These are phyloP conservation scores for Dictyostelium capitatum DNA, from an alignment of 78 protist genomes.

Conservation along the genomic window DNA sequence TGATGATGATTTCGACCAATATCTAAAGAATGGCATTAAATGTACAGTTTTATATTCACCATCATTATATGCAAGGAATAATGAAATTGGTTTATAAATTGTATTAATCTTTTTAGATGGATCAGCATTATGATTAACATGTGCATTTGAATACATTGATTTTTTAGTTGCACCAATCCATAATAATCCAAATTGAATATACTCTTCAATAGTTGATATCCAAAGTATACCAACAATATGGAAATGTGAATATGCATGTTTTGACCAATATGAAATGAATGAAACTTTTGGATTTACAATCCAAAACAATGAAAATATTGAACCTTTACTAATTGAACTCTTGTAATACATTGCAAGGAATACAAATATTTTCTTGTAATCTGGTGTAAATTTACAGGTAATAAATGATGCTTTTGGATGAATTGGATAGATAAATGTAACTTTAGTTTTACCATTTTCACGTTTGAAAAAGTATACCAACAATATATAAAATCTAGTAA, in stretches of 20 bases:
- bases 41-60: constrained; percentile 15
- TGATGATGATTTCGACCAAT: neutral
- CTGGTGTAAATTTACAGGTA: neutral
- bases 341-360: constrained; percentile 21
- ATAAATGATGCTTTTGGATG: constrained; percentile 50
- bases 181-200: constrained; percentile 39
- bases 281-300: constrained; percentile 46
- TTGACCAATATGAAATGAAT: constrained; percentile 47
- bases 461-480: neutral
- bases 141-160: neutral
- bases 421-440: constrained; percentile 3
- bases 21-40: constrained; percentile 56
- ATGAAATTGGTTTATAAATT: constrained; percentile 29
- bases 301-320: constrained; percentile 22
- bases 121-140: constrained; percentile 4
- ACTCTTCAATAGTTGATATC: constrained; percentile 33
- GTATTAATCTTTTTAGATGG: neutral
- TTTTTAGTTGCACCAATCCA: constrained; percentile 34
- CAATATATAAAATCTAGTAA: constrained; percentile 29
- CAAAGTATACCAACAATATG: constrained; percentile 39
- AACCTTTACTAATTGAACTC: neutral
- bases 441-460: neutral
- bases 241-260: constrained; percentile 2
- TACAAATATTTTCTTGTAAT: constrained; percentile 20
- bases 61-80: constrained; percentile 40